Evolutionary conservation across 1,284 basidiomycete species (phyloP).

Genomic region (Trichosporon sp.): DNA sequence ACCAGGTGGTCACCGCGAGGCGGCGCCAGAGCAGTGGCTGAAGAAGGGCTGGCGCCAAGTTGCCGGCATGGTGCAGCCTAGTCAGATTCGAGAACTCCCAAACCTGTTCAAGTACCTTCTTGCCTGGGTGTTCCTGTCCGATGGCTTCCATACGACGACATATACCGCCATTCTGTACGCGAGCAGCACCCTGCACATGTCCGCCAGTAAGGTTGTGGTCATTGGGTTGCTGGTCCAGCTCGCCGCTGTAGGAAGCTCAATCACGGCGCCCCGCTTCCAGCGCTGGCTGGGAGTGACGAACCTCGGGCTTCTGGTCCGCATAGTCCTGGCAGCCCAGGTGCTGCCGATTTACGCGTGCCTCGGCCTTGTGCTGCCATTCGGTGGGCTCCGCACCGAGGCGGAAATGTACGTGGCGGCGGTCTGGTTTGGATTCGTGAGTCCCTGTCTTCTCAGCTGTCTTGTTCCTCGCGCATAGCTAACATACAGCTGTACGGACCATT

Average conservation of each 20-base stretch:
- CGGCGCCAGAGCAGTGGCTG: conserved; percentile 21
- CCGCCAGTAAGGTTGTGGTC: conserved; percentile 49
- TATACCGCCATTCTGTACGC: conserved; percentile 46
- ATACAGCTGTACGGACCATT: conserved; percentile 45
- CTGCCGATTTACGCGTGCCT: conserved; percentile 78
- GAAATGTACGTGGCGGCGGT: conserved; percentile 80
- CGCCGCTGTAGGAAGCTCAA: conserved; percentile 41
- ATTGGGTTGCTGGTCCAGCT: conserved; percentile 47
- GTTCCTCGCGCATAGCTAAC: conserved; percentile 65
- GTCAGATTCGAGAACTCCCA: conserved; percentile 63
- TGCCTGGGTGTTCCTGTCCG: conserved; percentile 86
- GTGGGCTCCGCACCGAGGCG: conserved; percentile 64
- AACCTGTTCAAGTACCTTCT: conserved; percentile 80
- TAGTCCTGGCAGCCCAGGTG: conserved; percentile 61
- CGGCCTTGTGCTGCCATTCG: conserved; percentile 62
- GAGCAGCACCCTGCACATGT: conserved; percentile 43
- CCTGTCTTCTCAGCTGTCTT: conserved; percentile 50
- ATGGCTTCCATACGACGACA: conserved; percentile 51
- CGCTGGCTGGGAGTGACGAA: conserved; percentile 58
- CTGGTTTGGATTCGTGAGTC: conserved; percentile 61
- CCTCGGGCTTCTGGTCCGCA: conserved; percentile 58
- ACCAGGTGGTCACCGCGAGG: conserved; percentile 45
- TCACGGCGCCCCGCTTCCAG: conserved; percentile 42
- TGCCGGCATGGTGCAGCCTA: conserved; percentile 60
- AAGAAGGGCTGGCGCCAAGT: conserved; percentile 35